These are phyloP conservation scores for Vigna angularis DNA, from an alignment of 306 rosid species.

Conservation along the genomic window DNA sequence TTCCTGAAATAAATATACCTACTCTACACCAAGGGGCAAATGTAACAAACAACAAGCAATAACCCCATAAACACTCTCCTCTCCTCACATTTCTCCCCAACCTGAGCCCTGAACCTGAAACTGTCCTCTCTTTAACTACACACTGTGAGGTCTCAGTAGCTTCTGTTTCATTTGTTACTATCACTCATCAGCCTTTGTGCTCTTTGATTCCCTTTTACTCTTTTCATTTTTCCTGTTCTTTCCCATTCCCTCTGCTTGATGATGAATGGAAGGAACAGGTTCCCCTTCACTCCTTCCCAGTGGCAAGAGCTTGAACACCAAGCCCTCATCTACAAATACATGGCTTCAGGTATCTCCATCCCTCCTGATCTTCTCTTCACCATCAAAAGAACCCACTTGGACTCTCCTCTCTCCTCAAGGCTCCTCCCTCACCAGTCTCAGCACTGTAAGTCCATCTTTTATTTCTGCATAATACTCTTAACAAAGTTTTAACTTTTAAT, in stretches of 20 bases:
- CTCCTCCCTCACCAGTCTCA: slow-evolving; percentile 71
- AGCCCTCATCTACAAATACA: slow-evolving; percentile 95
- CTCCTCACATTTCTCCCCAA: not conserved
- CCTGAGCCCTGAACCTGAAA: not conserved
- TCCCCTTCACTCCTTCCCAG: slow-evolving; percentile 87
- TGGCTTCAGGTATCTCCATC: slow-evolving; percentile 88
- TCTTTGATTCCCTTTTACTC: slow-evolving; percentile 18
- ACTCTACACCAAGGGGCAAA: slow-evolving; percentile 37
- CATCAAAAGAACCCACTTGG: slow-evolving; percentile 69
- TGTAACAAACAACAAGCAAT: slow-evolving; percentile 31
- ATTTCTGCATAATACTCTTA: not conserved
- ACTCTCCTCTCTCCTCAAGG: slow-evolving; percentile 68
- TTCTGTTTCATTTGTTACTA: slow-evolving; percentile 42
- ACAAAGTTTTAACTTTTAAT: not conserved
- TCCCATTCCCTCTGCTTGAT: slow-evolving; percentile 6
- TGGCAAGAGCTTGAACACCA: slow-evolving; percentile 99
- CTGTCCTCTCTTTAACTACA: slow-evolving; percentile 40
- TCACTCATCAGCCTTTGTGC: slow-evolving; percentile 4
- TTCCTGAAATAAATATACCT: slow-evolving; percentile 93
- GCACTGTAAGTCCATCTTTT: slow-evolving; percentile 56
- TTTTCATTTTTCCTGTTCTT: slow-evolving; percentile 2
- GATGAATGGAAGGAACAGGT: slow-evolving; percentile 70
- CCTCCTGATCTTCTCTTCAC: slow-evolving; percentile 91
- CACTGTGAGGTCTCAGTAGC: slow-evolving; percentile 37
- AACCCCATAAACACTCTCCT: slow-evolving; percentile 38